Evolutionary conservation across 352 stramenopile genomes (phyloP).

Genomic region (Phytopythium delawarense): DNA sequence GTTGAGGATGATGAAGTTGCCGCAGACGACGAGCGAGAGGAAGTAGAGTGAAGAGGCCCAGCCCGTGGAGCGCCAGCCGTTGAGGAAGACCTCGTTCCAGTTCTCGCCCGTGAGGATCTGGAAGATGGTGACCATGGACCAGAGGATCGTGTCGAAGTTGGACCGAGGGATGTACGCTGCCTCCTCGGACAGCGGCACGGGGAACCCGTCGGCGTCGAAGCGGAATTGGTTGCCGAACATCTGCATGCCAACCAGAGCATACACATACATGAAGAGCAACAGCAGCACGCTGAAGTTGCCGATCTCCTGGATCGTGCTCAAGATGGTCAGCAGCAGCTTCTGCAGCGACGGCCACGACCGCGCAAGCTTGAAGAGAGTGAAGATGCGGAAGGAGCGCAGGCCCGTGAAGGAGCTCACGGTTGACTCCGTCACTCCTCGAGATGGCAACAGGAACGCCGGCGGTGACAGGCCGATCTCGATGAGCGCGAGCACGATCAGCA

Average conservation of each 20-base stretch:
- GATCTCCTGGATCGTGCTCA: constrained; percentile 86
- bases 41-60: constrained; percentile 64
- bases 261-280: constrained; percentile 94
- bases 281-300: constrained; percentile 91
- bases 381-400: constrained; percentile 85
- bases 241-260: constrained; percentile 89
- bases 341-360: constrained; percentile 89
- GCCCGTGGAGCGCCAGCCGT: constrained; percentile 67
- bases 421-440: constrained; percentile 1
- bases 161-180: constrained; percentile 37
- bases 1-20: constrained; percentile 90
- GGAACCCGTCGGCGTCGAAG: constrained; percentile 70
- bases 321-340: constrained; percentile 87
- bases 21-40: constrained; percentile 78
- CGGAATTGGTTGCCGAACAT: constrained; percentile 90
- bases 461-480: constrained; percentile 40
- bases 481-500: constrained; percentile 47
- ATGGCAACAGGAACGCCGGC: constrained; percentile 21
- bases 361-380: constrained; percentile 90
- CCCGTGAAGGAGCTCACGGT: constrained; percentile 50
- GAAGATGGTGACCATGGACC: constrained; percentile 69
- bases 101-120: constrained; percentile 89
- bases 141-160: constrained; percentile 72
- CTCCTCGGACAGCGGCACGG: constrained; percentile 18
- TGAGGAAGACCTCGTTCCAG: constrained; percentile 90